These are phyloP conservation scores for Lichina pygmaea DNA, from an alignment of 495 filamentous ascomycete genomes.

Conservation along the genomic window DNA sequence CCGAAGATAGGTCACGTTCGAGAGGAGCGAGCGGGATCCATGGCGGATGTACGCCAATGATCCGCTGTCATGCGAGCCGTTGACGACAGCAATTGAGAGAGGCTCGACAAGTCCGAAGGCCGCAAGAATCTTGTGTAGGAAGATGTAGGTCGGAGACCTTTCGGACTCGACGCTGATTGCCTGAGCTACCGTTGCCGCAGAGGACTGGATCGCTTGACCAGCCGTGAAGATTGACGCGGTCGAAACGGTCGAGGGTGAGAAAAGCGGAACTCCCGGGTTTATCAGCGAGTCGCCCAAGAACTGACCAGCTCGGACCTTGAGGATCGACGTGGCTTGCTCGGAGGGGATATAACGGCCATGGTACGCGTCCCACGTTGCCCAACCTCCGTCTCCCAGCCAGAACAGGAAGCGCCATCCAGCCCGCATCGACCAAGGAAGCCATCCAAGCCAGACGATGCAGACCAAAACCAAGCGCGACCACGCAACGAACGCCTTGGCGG, in stretches of 20 bases:
- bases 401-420: constrained; percentile 79
- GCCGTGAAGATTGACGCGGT: no score
- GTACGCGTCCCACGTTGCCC: constrained; percentile 21
- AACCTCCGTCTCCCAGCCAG: constrained; percentile 84
- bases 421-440: constrained; percentile 75
- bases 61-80: not conserved
- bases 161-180: constrained; percentile 17
- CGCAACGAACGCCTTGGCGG: constrained; percentile 36
- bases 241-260: constrained; percentile 8
- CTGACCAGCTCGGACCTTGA: not conserved
- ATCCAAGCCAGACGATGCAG: constrained; percentile 61
- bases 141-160: constrained; percentile 21
- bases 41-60: not conserved
- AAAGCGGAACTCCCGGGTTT: constrained; percentile 9
- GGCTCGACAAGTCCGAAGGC: not conserved
- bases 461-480: constrained; percentile 61
- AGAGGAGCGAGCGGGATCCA: constrained; percentile 20
- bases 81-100: not conserved
- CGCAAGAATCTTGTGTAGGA: constrained; percentile 15
- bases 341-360: not conserved
- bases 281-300: not conserved
- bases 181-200: constrained; percentile 15
- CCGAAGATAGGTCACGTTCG: constrained; percentile 42
- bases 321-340: not conserved
- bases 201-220: constrained; percentile 4